These are phyloP conservation scores for Leccinum olivaceoglutinosum DNA, from an alignment of 1,284 basidiomycete species.

Conservation along the genomic window DNA sequence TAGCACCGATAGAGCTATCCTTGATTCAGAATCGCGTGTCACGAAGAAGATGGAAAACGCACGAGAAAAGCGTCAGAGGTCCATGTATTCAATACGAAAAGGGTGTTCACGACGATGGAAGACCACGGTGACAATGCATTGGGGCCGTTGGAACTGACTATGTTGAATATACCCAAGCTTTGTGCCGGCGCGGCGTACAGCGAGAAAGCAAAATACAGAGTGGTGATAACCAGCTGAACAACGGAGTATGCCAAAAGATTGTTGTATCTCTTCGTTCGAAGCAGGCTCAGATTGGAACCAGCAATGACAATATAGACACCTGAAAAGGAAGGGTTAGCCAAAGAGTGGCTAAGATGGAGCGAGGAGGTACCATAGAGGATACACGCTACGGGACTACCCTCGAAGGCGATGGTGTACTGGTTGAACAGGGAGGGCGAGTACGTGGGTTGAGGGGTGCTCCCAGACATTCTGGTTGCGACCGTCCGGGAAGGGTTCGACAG, in stretches of 20 bases:
- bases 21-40: background rate
- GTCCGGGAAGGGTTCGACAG: background rate
- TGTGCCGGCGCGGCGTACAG: conserved; percentile 15
- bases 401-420: conserved; percentile 16
- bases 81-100: conserved; percentile 24
- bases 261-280: conserved; percentile 16
- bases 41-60: background rate
- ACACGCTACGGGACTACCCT: conserved; percentile 17
- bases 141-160: conserved; percentile 6
- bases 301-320: conserved; percentile 19
- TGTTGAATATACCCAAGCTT: conserved; percentile 11
- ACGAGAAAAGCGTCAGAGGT: conserved; percentile 23
- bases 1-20: conserved; percentile 25
- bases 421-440: conserved; percentile 12
- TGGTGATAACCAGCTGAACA: conserved; percentile 18
- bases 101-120: conserved; percentile 6
- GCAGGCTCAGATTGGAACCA: conserved; percentile 14
- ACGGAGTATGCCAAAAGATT: conserved; percentile 14
- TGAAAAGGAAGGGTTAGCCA: background rate
- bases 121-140: conserved; percentile 16
- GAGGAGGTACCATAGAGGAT: conserved; percentile 16
- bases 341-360: no score
- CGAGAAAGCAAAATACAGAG: conserved; percentile 16
- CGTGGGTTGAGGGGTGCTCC: background rate
- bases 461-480: conserved; percentile 12